phyloP scores from a whole-genome alignment of 352 stramenopile species.

The Phytopythium sindhum region DNA sequence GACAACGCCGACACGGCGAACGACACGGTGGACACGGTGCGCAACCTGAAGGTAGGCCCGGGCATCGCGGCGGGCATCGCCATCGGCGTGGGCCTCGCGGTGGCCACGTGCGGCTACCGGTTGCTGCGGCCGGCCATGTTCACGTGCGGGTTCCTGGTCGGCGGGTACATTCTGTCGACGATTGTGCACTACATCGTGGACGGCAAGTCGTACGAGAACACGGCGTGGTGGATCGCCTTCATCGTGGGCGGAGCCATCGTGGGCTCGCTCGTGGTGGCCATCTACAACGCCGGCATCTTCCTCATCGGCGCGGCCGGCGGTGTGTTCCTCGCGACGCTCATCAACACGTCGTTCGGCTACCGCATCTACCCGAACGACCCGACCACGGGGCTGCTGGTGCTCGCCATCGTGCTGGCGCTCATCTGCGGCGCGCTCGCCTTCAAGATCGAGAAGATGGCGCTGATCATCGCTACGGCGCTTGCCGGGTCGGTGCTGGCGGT shows the following conservation, averaged over 20 bases:
- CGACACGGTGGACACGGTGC: conserved; percentile 11
- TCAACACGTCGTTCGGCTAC: conserved; percentile 55
- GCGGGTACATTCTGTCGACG: conserved; percentile 40
- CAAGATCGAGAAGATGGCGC: conserved; percentile 36
- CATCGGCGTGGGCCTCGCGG: conserved; percentile 31
- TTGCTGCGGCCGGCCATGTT: conserved; percentile 63
- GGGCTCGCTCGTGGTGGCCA: conserved; percentile 43
- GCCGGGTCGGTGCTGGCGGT: conserved; percentile 37
- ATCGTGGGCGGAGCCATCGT: conserved; percentile 40
- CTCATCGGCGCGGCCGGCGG: conserved; percentile 40
- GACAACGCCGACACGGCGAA: conserved; percentile 21
- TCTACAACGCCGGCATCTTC: conserved; percentile 55
- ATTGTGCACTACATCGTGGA: conserved; percentile 40
- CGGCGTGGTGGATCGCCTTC: conserved; percentile 49
- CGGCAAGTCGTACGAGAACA: conserved; percentile 39
- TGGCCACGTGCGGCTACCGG: conserved; percentile 44
- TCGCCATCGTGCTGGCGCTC: conserved; percentile 40
- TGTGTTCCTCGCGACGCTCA: conserved; percentile 34
- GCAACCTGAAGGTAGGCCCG: conserved; percentile 27
- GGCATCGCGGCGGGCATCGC: conserved; percentile 37
- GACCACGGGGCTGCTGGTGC: conserved; percentile 30
- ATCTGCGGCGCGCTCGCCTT: conserved; percentile 41
- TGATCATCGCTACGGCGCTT: conserved; percentile 63
- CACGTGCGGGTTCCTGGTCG: conserved; percentile 52
- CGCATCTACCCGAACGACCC: conserved; percentile 46